Percentiles rank a stretch among this genome's conserved stretches.
Conservation (phyloP, 768 basidiomycete genomes). For the Boletus coccyginus region DNA sequence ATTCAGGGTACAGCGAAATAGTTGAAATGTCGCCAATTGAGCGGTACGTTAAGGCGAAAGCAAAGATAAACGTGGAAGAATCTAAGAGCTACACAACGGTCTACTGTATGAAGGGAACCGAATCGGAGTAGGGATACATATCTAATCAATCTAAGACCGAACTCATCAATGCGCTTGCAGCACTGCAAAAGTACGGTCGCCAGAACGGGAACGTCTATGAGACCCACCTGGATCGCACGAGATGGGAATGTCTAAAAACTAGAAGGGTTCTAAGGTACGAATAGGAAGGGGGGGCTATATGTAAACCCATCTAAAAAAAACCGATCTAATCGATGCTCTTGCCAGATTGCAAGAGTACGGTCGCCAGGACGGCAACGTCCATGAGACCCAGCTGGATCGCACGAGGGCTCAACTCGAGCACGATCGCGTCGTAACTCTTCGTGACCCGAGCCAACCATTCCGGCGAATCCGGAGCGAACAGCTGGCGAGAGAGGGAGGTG, state of each 20-base stretch:
- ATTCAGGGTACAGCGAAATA: no score
- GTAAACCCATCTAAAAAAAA: not conserved
- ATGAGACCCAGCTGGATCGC: slow-evolving; percentile 55
- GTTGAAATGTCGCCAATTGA: not conserved
- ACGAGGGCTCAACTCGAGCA: slow-evolving; percentile 54
- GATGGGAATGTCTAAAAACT: slow-evolving; percentile 4
- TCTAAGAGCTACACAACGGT: no score
- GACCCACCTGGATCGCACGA: slow-evolving; percentile 50
- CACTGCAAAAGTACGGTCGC: slow-evolving; percentile 56
- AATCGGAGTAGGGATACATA: no score
- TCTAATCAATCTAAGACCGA: not conserved
- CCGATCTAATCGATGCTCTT: slow-evolving; percentile 51
- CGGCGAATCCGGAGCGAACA: slow-evolving; percentile 41
- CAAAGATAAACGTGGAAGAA: no score
- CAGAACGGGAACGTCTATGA: slow-evolving; percentile 50
- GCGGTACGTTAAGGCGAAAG: not conserved
- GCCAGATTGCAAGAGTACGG: slow-evolving; percentile 58
- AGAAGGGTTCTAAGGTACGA: not conserved
- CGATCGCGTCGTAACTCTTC: slow-evolving; percentile 41
- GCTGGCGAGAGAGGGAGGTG: slow-evolving; percentile 28
- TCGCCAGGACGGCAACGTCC: slow-evolving; percentile 49
- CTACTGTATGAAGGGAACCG: not conserved
- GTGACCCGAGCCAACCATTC: slow-evolving; percentile 52
- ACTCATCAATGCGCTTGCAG: slow-evolving; percentile 60
- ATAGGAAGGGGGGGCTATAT: not conserved